Percentiles rank a stretch among this genome's conserved stretches.
phyloP scores from a whole-genome alignment of 352 stramenopile genomes.

The Elongisporangium undulatum region DNA sequence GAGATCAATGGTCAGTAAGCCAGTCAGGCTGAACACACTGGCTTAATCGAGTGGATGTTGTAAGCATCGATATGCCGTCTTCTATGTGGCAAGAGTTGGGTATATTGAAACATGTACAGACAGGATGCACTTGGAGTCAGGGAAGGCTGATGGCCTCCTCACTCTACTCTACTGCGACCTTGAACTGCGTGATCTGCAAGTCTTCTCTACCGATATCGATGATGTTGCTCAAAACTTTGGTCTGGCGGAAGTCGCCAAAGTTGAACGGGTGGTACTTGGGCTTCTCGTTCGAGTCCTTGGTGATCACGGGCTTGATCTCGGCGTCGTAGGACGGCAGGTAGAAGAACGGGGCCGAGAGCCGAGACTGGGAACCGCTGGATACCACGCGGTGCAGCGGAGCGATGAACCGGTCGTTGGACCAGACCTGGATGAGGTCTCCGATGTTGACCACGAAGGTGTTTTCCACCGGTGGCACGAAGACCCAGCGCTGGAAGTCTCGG shows the following conservation, averaged over 20 bases:
- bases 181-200: conserved; percentile 76
- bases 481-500: conserved; percentile 27
- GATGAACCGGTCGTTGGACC: conserved; percentile 40
- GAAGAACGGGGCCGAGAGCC: conserved; percentile 17
- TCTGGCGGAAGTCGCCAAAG: conserved; percentile 69
- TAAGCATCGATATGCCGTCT: too few species aligned
- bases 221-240: conserved; percentile 75
- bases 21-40: too few species aligned
- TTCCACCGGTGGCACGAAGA: conserved; percentile 24
- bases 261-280: conserved; percentile 43
- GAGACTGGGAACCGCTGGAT: not conserved
- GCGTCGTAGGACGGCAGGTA: conserved; percentile 31
- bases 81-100: too few species aligned
- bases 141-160: too few species aligned
- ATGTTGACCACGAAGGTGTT: conserved; percentile 55
- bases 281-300: conserved; percentile 2
- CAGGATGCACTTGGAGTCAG: too few species aligned
- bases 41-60: too few species aligned
- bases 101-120: too few species aligned
- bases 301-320: conserved; percentile 28
- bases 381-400: conserved; percentile 44
- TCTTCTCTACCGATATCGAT: conserved; percentile 62
- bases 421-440: conserved; percentile 51
- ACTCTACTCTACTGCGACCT: too few species aligned
- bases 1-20: too few species aligned